Base-by-base conservation (phyloP, 2,329 filamentous ascomycete genomes). In the Tolypocladium nubicola region DNA sequence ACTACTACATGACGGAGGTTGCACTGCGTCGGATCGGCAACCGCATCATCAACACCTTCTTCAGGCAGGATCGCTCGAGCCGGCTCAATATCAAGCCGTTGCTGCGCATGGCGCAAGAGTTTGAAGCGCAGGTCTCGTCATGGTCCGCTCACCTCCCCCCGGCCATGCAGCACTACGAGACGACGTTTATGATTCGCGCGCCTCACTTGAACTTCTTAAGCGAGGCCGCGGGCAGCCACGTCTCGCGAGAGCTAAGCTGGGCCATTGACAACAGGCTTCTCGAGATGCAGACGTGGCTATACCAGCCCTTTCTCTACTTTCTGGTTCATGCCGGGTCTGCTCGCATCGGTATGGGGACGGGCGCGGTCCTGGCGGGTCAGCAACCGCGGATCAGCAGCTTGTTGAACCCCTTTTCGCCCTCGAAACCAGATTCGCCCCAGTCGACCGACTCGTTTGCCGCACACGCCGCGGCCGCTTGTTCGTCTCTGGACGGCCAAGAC, bases 1-100 rank as follows among this genome's bases (percentile, higher is more conserved):
- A 72, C 61, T 75, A 75, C 60, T 76, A 76, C 55, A 65, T 75
- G 8, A 73, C 74, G 1, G 74, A 76, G 56, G 71, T 76, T 52
- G 71, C 75, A 0, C 65, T 73, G 6, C 64, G 74, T 2, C 68
- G 74, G 4, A 73, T 76, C 49, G 70, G 70, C 45, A 75, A 76
- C 56, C 67, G 73, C 23, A 70, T 75, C 23, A 61, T 75, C 52
- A 73, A 66, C 37, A 61, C 61, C 8, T 64, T 69, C 23, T 68
- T 62, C 16, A 57, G 59, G 1, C 59, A 63, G 26, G 60, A 61
- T 4, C 40, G 50, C 11, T 43, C 55, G 3, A 56, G 55, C 19
- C 65, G 64, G 64, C 56, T 64, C 7, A 59, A 63, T 8, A 59
- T 63, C 47, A 54, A 61, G 52, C 55, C 63, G 11, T 35, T 60